phyloP scores from a whole-genome alignment of 768 basidiomycete species.

The Leccinum incarnatum region DNA sequence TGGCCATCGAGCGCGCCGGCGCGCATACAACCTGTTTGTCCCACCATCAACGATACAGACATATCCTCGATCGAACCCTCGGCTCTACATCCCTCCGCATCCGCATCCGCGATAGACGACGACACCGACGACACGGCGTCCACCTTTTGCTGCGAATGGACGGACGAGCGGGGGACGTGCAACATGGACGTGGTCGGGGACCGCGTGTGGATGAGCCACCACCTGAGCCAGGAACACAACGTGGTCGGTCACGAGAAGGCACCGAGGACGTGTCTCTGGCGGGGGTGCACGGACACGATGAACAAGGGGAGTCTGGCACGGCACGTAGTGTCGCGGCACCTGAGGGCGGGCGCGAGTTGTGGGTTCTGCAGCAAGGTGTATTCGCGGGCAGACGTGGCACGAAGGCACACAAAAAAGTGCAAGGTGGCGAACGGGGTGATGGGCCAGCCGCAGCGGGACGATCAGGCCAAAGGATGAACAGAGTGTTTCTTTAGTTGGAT shows the following conservation, averaged over 20 bases:
- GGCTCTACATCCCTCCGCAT: neutral
- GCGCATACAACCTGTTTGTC: neutral
- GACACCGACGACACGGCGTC: slow-evolving; percentile 10
- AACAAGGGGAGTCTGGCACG: slow-evolving; percentile 27
- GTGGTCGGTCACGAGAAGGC: slow-evolving; percentile 20
- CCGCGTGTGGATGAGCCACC: slow-evolving; percentile 23
- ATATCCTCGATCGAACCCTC: neutral
- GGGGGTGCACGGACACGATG: slow-evolving; percentile 22
- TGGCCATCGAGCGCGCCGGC: neutral
- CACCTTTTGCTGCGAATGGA: slow-evolving; percentile 22
- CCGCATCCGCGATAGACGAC: neutral
- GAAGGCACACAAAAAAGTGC: slow-evolving; percentile 27
- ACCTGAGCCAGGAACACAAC: slow-evolving; percentile 19
- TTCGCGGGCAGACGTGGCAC: slow-evolving; percentile 25
- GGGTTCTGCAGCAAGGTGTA: slow-evolving; percentile 25
- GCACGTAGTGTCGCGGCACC: slow-evolving; percentile 25
- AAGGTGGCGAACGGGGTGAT: slow-evolving; percentile 19
- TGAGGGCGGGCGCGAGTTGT: slow-evolving; percentile 20
- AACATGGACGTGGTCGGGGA: slow-evolving; percentile 19
- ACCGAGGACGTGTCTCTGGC: slow-evolving; percentile 19
- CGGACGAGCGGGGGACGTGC: slow-evolving; percentile 17
- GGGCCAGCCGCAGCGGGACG: neutral
- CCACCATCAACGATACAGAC: neutral
- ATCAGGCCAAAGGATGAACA: slow-evolving; percentile 2
- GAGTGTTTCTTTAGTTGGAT: neutral